Evolutionary conservation across 169 alveolate genomes (phyloP), one percentile per base, ranked within the genome.

Genomic region (Fabrea salina): DNA sequence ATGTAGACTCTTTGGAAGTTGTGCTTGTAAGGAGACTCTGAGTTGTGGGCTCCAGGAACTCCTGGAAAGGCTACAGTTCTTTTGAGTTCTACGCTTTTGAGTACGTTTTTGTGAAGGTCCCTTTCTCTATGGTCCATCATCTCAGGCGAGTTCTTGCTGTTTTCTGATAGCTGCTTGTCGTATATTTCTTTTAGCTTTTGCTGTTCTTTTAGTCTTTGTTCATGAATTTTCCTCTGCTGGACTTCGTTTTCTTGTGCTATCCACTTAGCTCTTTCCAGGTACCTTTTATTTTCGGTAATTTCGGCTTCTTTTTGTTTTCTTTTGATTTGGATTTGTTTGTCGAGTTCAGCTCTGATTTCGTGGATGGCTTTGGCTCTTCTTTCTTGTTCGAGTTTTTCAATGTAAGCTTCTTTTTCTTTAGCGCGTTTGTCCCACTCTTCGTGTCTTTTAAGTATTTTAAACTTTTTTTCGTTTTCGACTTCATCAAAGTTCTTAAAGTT

Each of bases 31-130:
- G 75, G 75, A 13, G 57, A 19, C 30, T 64, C 75, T 5, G 75
- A 39, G 30, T 19, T 16, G 41, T 64, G 50, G 19, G 51, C n/a
- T 19, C 75, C 75, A 39, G 75, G 75, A 22, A 64, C 75, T 0
- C 56, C 75, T 39, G 75, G 75, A 64, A 64, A 64, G 19, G 54
- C 75, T 19, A 64, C 50, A 16, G 16, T 32, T 16, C 41, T 64
- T 37, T 64, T 33, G 2, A 16, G 16, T 40, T 64, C 35, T n/a
- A 64, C 13, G n/a, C 54, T 40, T 32, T 64, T 40, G 5, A 64
- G 51, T 40, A 64, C 16, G 30, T 64, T 40, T 19, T 16, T 64
- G 30, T 64, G 49, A 37, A 32, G 16, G 35, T n/a, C 41, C 30
- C 11, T 64, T n/a, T 64, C 75, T n/a, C 13, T 19, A 2, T 64